Base-by-base conservation (phyloP, 2,329 filamentous ascomycete genomes). In the Gnomoniopsis smithogilvyi region DNA sequence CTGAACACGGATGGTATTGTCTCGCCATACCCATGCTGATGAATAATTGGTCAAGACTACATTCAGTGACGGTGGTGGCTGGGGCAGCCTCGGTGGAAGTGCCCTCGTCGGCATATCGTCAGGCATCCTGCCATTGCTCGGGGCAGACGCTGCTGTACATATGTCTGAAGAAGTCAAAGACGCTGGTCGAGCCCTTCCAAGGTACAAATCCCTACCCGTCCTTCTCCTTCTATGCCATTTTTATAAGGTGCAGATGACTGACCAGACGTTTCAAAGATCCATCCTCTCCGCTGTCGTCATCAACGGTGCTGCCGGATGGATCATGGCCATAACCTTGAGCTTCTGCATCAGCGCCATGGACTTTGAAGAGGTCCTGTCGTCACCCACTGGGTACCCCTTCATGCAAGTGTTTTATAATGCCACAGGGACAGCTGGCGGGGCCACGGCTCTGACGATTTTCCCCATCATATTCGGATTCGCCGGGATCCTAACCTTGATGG, bases 21-120 rank as follows among this genome's bases (percentile, higher is more conserved):
- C 34, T 15, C 34, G 8, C 34, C 34, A 10, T 15, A 38, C 34
- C 34, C 34, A 8, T 38, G 8, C 34, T 15, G 34, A 38, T 38
- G 34, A 10, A 8, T 38, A 8, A 38, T 38, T 38, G 34, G 15
- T 10, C 15, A 38, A 46, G 43, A 46, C 43, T 6, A 46, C 43
- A 3, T 46, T 46, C n/a, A 46, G 43, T 19, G 43, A 62, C 4
- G 69, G 73, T 54, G 67, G 63, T 41, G 69, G 66, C 21, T 74
- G 72, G 72, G 64, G 64, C 8, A 73, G 64, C 53, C 49, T 62
- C 3, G 65, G 74, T 8, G 58, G 74, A 7, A 71, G 73, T 8
- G 76, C 72, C 56, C 71, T 69, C 56, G 64, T 74, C 11, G 76
- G 71, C 58, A 71, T 77, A 56, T 68, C 73, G 43, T 73, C 73